These are phyloP conservation scores for Kurtzmaniella quercitrusa DNA, from an alignment of 1,139 yeast species.

Conservation along the genomic window DNA sequence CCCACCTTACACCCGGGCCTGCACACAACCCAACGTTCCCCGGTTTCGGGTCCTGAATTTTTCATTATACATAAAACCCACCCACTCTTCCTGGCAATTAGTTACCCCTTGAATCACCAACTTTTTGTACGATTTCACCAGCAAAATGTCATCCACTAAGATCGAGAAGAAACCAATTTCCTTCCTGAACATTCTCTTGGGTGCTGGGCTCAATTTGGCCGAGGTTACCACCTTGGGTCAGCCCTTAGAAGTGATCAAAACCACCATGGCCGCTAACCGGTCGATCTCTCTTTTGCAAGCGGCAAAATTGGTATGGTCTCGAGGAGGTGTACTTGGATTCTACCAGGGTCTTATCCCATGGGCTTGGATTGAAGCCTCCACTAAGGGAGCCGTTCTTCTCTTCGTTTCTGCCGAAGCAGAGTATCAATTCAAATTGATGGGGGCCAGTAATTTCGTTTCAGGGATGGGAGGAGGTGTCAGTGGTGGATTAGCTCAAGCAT, in stretches of 20 bases:
- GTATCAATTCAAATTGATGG: conserved; percentile 62
- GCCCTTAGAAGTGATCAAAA: conserved; percentile 91
- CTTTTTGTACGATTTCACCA: background rate
- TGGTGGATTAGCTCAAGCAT: conserved; percentile 96
- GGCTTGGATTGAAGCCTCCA: conserved; percentile 99
- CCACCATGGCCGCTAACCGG: conserved; percentile 98
- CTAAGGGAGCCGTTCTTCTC: conserved; percentile 95
- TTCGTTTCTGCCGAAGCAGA: conserved; percentile 94
- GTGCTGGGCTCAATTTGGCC: conserved; percentile 89
- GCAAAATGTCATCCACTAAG: conserved; percentile 9
- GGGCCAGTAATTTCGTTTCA: conserved; percentile 67
- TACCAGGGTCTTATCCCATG: conserved; percentile 98
- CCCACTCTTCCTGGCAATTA: background rate
- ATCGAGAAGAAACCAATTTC: conserved; percentile 81
- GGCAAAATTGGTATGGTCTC: conserved; percentile 73
- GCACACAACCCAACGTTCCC: background rate
- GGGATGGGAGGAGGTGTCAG: conserved; percentile 95
- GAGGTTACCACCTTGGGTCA: conserved; percentile 96
- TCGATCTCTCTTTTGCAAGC: conserved; percentile 64
- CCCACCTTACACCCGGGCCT: conserved; percentile 1
- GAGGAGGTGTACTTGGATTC: conserved; percentile 90
- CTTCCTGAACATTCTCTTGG: conserved; percentile 83
- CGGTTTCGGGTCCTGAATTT: conserved; percentile 2
- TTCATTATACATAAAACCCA: background rate
- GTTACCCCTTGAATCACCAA: background rate